phyloP scores from a whole-genome alignment of 2,329 filamentous ascomycete species.

The Fusarium xylarioides region DNA sequence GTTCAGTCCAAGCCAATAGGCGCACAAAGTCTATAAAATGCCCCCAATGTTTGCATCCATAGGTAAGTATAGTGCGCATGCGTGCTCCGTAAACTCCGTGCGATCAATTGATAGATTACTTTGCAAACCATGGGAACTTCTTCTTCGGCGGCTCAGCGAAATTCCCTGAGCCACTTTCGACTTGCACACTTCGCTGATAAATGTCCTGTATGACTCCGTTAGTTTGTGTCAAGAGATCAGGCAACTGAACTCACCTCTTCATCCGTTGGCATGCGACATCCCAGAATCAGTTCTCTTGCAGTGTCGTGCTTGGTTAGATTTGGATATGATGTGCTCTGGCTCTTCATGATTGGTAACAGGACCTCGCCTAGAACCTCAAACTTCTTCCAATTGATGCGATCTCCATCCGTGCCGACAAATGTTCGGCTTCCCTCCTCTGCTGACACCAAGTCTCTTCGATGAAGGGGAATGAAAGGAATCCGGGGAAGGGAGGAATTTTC shows the following conservation, averaged over 20 bases:
- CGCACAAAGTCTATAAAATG: constrained; percentile 36
- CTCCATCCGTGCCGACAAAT: constrained; percentile 76
- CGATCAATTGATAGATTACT: constrained; percentile 45
- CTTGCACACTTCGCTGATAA: constrained; percentile 68
- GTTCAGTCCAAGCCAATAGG: constrained; percentile 15
- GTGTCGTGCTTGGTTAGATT: constrained; percentile 75
- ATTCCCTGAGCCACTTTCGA: constrained; percentile 62
- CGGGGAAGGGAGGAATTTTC: constrained; percentile 90
- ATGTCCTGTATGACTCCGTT: constrained; percentile 61
- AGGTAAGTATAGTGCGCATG: constrained; percentile 13
- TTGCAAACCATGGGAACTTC: constrained; percentile 73
- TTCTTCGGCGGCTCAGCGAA: constrained; percentile 64
- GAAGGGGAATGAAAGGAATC: constrained; percentile 92
- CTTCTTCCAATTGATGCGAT: constrained; percentile 96
- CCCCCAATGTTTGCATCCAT: constrained; percentile 19
- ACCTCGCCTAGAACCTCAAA: constrained; percentile 97
- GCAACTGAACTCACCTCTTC: constrained; percentile 77
- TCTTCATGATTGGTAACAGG: constrained; percentile 88
- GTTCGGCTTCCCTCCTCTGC: constrained; percentile 94
- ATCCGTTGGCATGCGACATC: constrained; percentile 82
- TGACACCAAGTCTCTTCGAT: constrained; percentile 87
- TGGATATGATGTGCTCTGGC: constrained; percentile 84
- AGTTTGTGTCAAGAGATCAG: constrained; percentile 14
- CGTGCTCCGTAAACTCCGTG: constrained; percentile 42
- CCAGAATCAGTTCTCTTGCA: constrained; percentile 78